Percentiles rank a stretch among this genome's conserved stretches.
phyloP scores from a whole-genome alignment of 257 asterid species.

The Solanum pimpinellifolium region DNA sequence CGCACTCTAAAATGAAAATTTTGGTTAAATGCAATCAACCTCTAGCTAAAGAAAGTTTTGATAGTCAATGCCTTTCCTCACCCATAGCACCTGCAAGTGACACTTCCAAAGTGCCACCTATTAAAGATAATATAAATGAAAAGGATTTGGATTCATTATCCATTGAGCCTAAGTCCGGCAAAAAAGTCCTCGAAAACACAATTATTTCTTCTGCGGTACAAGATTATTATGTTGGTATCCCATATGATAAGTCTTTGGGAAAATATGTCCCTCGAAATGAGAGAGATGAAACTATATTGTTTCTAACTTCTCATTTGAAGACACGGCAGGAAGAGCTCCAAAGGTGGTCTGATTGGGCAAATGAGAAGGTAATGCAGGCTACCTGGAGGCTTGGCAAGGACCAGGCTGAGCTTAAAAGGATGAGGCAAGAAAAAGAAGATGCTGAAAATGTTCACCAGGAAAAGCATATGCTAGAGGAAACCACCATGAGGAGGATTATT shows the following conservation, averaged over 20 bases:
- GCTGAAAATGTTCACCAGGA: constrained; percentile 42
- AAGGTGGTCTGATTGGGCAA: constrained; percentile 65
- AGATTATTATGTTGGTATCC: constrained; percentile 34
- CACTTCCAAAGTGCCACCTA: background rate
- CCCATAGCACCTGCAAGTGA: constrained; percentile 6
- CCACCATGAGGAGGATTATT: constrained; percentile 33
- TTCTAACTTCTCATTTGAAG: constrained; percentile 25
- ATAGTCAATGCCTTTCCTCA: constrained; percentile 1
- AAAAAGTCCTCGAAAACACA: constrained; percentile 2
- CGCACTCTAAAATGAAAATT: constrained; percentile 18
- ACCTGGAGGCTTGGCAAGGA: constrained; percentile 55
- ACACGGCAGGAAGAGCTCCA: constrained; percentile 37
- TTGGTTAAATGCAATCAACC: constrained; percentile 13
- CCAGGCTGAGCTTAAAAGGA: constrained; percentile 44
- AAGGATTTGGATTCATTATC: constrained; percentile 9
- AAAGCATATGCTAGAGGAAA: constrained; percentile 49
- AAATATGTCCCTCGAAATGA: constrained; percentile 37
- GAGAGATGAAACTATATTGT: constrained; percentile 34
- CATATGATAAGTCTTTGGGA: constrained; percentile 39
- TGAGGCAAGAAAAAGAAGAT: constrained; percentile 69
- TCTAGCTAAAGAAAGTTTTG: constrained; percentile 11
- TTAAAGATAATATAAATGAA: constrained; percentile 16
- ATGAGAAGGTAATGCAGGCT: constrained; percentile 66
- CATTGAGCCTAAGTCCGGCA: constrained; percentile 4
- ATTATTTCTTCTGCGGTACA: constrained; percentile 13